phyloP scores from a whole-genome alignment of 768 basidiomycete species.

The Mycena vitilis region DNA sequence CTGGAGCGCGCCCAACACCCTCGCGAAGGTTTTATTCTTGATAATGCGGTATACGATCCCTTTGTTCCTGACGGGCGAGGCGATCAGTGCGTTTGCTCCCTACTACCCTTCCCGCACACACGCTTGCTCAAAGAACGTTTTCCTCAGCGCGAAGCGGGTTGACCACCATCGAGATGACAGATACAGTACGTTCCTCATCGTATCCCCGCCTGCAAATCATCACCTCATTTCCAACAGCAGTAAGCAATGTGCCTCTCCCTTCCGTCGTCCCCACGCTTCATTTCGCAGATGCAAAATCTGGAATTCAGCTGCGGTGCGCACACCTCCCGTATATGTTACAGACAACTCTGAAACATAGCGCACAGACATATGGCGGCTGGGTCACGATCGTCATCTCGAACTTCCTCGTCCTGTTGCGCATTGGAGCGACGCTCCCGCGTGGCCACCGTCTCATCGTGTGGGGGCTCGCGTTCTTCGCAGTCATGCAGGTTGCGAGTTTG shows the following conservation, averaged over 20 bases:
- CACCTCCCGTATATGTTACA: background rate
- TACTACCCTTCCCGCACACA: no score
- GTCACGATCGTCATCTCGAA: slow-evolving; percentile 25
- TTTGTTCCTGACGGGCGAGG: slow-evolving; percentile 3
- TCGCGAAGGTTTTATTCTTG: slow-evolving; percentile 27
- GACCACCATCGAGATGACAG: slow-evolving; percentile 2
- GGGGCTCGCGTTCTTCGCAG: slow-evolving; percentile 40
- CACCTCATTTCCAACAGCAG: background rate
- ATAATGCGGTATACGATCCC: slow-evolving; percentile 34
- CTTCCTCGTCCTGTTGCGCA: slow-evolving; percentile 45
- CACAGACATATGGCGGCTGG: slow-evolving; percentile 19
- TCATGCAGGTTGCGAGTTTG: slow-evolving; percentile 39
- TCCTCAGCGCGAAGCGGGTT: slow-evolving; percentile 16
- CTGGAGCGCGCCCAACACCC: slow-evolving; percentile 19
- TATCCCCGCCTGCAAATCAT: background rate
- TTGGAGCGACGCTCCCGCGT: slow-evolving; percentile 47
- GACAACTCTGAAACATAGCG: background rate
- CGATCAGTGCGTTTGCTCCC: slow-evolving; percentile 8
- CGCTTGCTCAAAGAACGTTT: background rate
- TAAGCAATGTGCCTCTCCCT: background rate
- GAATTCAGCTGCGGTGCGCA: slow-evolving; percentile 9
- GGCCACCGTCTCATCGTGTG: slow-evolving; percentile 36
- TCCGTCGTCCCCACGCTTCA: background rate
- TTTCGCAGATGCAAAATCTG: slow-evolving; percentile 24
- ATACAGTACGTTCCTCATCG: background rate